Conservation (phyloP, 768 basidiomycete genomes). For the Tricholoma hemisulphureum region DNA sequence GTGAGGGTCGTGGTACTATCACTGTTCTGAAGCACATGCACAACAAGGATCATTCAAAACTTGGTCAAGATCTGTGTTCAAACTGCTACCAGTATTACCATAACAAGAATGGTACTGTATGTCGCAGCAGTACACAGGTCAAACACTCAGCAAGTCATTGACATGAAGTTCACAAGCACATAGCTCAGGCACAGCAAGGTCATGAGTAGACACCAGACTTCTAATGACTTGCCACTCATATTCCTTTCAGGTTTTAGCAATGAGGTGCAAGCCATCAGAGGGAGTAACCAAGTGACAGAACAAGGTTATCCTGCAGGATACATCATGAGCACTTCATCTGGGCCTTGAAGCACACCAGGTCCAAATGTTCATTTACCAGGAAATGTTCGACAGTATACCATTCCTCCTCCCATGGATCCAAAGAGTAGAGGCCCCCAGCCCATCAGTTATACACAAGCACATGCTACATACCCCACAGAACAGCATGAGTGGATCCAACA, state of each 20-base stretch:
- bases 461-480: background rate
- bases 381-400: background rate
- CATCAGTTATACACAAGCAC: background rate
- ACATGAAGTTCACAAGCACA: background rate
- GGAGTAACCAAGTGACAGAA: background rate
- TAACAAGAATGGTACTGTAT: background rate
- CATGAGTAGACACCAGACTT: background rate
- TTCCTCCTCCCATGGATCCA: background rate
- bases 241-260: background rate
- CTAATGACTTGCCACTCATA: background rate
- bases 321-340: background rate
- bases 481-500: background rate
- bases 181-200: background rate
- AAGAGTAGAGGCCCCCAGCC: background rate
- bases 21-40: conserved; percentile 1
- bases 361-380: background rate
- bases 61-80: background rate
- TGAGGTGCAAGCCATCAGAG: background rate
- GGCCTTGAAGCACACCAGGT: background rate
- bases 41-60: background rate
- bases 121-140: background rate
- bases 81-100: background rate
- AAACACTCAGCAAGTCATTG: background rate
- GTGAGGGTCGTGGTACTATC: background rate
- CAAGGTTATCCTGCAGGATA: background rate